phyloP scores from a whole-genome alignment of 2,329 filamentous ascomycete species.

The Colletotrichum noveboracense region DNA sequence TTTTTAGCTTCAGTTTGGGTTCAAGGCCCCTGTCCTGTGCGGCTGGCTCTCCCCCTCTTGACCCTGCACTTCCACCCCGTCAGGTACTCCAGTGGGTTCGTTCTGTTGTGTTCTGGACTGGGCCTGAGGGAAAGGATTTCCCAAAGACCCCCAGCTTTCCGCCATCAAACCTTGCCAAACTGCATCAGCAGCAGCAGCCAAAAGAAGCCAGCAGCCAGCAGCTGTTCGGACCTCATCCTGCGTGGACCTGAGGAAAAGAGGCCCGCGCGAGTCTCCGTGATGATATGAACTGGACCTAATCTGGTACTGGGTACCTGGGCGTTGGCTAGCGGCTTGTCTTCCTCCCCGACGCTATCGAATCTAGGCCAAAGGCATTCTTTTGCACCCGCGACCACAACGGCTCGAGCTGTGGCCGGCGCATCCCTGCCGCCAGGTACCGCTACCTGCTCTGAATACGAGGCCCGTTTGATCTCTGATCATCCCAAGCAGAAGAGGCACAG shows the following conservation, averaged over 20 bases:
- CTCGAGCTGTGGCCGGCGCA: conserved; percentile 4
- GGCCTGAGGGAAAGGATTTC: neutral
- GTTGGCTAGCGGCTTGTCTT: conserved; percentile 12
- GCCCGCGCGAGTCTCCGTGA: neutral
- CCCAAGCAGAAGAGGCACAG: neutral
- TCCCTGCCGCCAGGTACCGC: conserved; percentile 20
- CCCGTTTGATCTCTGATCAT: neutral
- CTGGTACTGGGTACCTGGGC: conserved; percentile 7
- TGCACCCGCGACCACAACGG: neutral
- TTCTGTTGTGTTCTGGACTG: neutral
- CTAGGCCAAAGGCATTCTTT: conserved; percentile 10
- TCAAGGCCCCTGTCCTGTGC: conserved; percentile 8
- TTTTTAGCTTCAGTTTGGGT: neutral
- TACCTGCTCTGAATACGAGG: conserved; percentile 24
- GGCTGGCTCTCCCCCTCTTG: neutral
- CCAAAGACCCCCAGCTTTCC: neutral
- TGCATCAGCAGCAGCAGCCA: neutral
- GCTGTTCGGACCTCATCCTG: neutral
- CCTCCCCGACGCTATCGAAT: conserved; percentile 15
- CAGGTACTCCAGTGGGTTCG: neutral
- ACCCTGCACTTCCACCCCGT: neutral
- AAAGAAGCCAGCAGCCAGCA: neutral
- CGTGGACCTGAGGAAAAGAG: neutral
- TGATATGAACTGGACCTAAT: neutral
- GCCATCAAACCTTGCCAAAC: neutral